Evolutionary conservation across 2,329 filamentous ascomycete genomes (phyloP), one percentile per base, ranked within the genome.

Genomic region (Chaetothyriales sp.): DNA sequence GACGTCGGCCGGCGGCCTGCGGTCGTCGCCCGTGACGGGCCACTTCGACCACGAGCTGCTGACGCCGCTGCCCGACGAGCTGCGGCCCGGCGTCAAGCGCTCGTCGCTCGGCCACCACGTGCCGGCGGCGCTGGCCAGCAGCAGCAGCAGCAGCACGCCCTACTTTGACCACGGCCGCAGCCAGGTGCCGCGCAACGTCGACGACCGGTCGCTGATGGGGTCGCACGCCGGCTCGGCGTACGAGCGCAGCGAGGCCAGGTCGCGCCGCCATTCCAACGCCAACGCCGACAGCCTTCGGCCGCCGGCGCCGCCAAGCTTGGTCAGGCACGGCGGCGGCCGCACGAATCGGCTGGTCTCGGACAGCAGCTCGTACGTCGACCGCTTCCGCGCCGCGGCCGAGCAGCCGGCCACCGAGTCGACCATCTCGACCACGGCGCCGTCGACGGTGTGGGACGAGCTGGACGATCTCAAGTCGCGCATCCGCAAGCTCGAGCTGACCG

Each of bases 391-490:
- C 67, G 67, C 67, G 67, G 51, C 64, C 62, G 51, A 62, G 57
- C 47, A 66, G 56, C 54, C 58, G 59, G 50, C 67, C 65, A 89
- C 88, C 0, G 88, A 92, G 61, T 97, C 92, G 0, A 90, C 85
- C 0, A 77, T 85, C 33, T 97, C 92, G 0, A 92, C 87, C 0
- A 89, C 84, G 1, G 88, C 87, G 1, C 87, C 89, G 10, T 94
- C 89, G 1, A 95, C 89, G 0, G 87, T 98, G 2, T 98, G 92
- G 92, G 92, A 97, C 65, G 92, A 98, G 67, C 71, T 98, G 25
- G 92, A 97, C 61, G 92, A 97, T 58, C 72, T 98, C 46, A 97
- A 97, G 66, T 92, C 87, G 43, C 81, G 92, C 28, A 95, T 98
- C 61, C 83, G 87, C 60, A 86, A 88, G 54, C 77, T 98, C 8